Conservation (phyloP, 2,329 filamentous ascomycete genomes). For the Talaromyces sp. region DNA sequence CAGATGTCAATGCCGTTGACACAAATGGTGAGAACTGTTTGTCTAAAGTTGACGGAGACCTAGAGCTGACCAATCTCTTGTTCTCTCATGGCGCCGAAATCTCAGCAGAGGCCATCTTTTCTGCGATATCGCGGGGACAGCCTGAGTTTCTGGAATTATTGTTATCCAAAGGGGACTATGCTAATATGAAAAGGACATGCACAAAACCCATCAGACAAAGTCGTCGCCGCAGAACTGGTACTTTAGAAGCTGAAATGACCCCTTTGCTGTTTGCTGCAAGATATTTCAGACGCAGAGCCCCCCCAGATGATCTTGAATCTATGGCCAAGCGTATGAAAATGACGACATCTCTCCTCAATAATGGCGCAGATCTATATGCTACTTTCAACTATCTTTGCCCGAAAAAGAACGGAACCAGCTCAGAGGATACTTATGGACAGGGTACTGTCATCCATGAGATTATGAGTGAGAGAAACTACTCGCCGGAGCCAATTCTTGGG, state of each 20-base stretch:
- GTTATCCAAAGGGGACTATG: too few species aligned
- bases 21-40: slow-evolving; percentile 4
- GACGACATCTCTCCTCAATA: slow-evolving; percentile 10
- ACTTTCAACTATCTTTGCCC: slow-evolving; percentile 1
- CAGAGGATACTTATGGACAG: neutral
- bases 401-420: neutral
- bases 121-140: too few species aligned
- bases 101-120: neutral
- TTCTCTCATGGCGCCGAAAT: slow-evolving; percentile 6
- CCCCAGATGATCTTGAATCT: neutral
- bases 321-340: slow-evolving; percentile 4
- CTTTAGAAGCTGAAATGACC: too few species aligned
- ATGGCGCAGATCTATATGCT: slow-evolving; percentile 18
- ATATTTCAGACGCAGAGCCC: neutral
- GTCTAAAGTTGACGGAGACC: slow-evolving; percentile 4
- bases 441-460: slow-evolving; percentile 11
- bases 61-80: slow-evolving; percentile 6
- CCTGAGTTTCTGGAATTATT: slow-evolving; percentile 1
- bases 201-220: too few species aligned
- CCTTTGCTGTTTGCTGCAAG: too few species aligned
- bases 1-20: slow-evolving; percentile 11
- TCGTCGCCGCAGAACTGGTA: too few species aligned
- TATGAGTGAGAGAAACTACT: neutral
- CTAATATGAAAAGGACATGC: too few species aligned
- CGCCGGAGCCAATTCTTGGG: slow-evolving; percentile 12